Conservation (phyloP, 2,329 filamentous ascomycete genomes). For the Annulohypoxylon truncatum region DNA sequence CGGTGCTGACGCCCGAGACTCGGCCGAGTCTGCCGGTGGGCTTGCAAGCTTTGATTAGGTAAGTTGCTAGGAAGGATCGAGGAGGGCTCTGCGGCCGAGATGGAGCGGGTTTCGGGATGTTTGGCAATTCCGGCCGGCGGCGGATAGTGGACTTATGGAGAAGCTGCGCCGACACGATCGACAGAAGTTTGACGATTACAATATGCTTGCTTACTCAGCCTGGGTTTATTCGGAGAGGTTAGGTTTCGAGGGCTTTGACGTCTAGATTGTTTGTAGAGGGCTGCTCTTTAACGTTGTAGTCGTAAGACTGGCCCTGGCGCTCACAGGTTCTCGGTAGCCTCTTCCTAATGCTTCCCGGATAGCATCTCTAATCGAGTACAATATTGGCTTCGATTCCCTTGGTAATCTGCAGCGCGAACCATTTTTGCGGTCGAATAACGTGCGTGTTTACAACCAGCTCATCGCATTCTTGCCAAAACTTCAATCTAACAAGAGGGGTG, state of each 20-base stretch:
- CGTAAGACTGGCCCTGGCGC: background rate
- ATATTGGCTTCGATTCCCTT: constrained; percentile 46
- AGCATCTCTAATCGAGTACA: constrained; percentile 32
- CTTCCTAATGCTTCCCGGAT: background rate
- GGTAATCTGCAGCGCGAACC: constrained; percentile 54
- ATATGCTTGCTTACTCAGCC: background rate
- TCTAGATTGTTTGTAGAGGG: background rate
- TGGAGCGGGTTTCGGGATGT: background rate
- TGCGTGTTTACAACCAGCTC: constrained; percentile 60
- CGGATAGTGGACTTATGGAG: background rate
- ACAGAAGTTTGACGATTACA: background rate
- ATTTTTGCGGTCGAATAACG: constrained; percentile 64
- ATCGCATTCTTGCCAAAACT: constrained; percentile 57
- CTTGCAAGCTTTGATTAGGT: background rate
- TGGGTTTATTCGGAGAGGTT: background rate
- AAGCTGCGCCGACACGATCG: background rate
- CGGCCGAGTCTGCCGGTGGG: background rate
- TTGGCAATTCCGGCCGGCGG: background rate
- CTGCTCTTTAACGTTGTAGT: background rate
- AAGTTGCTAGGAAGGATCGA: background rate
- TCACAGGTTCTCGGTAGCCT: background rate
- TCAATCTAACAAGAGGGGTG: constrained; percentile 51
- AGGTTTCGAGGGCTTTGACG: background rate
- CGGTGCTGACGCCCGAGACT: background rate
- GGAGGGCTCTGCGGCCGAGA: background rate